A percentile compares a stretch with the other conserved stretches of the same genome.
phyloP scores from a whole-genome alignment of 306 rosid species.

The Lablab purpureus region DNA sequence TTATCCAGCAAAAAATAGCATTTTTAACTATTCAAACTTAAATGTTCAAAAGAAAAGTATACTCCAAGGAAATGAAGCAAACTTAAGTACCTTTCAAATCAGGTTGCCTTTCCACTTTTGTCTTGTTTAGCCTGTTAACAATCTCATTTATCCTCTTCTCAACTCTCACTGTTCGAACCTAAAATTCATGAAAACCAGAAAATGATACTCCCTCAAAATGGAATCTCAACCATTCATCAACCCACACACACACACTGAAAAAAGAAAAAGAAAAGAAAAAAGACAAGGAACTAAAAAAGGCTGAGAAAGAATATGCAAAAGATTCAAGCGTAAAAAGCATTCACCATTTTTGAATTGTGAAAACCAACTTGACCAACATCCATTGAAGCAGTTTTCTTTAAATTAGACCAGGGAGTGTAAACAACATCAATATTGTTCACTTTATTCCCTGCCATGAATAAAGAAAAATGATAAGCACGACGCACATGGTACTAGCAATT shows the following conservation, averaged over 20 bases:
- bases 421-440: constrained; percentile 93
- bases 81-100: constrained; percentile 86
- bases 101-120: constrained; percentile 92
- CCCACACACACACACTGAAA: constrained; percentile 35
- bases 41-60: neutral
- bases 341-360: constrained; percentile 80
- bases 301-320: neutral
- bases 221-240: constrained; percentile 33
- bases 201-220: constrained; percentile 40
- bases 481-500: constrained; percentile 2
- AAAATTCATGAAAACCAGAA: constrained; percentile 44
- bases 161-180: constrained; percentile 93
- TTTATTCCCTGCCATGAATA: constrained; percentile 78
- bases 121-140: constrained; percentile 84
- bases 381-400: constrained; percentile 97
- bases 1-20: constrained; percentile 20
- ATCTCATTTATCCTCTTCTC: constrained; percentile 94
- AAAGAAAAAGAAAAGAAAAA: neutral
- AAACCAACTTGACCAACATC: constrained; percentile 99
- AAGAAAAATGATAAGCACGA: neutral
- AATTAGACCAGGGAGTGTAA: constrained; percentile 97
- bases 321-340: constrained; percentile 16
- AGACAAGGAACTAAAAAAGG: constrained; percentile 1
- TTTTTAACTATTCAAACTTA: neutral
- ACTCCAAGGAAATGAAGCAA: constrained; percentile 24